A percentile compares a stretch with the other conserved stretches of the same genome.
Evolutionary conservation across 768 basidiomycete species (phyloP).

Genomic region (Dentipellis sp.): DNA sequence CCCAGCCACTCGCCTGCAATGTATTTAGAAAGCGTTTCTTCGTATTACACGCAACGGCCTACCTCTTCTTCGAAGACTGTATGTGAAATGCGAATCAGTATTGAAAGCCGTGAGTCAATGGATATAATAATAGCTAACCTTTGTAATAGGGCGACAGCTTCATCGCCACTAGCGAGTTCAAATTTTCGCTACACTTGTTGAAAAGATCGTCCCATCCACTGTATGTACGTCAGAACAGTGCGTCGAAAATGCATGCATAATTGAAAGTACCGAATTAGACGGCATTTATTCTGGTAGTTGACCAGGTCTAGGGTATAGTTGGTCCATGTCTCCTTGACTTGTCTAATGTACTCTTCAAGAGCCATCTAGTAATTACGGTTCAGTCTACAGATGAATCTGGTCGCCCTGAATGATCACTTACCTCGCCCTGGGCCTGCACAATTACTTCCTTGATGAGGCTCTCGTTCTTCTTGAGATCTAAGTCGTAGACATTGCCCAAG

Average conservation of each 20-base stretch:
- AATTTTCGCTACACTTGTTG: conserved; percentile 93
- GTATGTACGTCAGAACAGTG: neutral
- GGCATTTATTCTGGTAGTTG: conserved; percentile 98
- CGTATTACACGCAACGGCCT: conserved; percentile 4
- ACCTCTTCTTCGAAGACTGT: conserved; percentile 87
- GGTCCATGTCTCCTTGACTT: conserved; percentile 96
- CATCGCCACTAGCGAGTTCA: conserved; percentile 96
- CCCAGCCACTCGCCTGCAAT: conserved; percentile 77
- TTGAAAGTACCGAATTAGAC: conserved; percentile 66
- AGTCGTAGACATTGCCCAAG: conserved; percentile 91
- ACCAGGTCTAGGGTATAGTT: conserved; percentile 92
- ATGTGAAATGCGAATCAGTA: conserved; percentile 5
- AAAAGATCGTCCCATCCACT: conserved; percentile 98
- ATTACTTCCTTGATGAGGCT: conserved; percentile 87
- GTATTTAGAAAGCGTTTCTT: neutral
- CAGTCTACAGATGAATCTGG: conserved; percentile 18
- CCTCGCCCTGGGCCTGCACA: conserved; percentile 96
- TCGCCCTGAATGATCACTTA: conserved; percentile 19
- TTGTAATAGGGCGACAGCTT: conserved; percentile 98
- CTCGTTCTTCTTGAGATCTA: conserved; percentile 95
- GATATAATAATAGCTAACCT: conserved; percentile 35
- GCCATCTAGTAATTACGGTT: conserved; percentile 59
- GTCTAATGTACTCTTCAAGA: conserved; percentile 89
- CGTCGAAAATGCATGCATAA: neutral
- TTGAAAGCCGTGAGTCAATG: neutral